Base-by-base conservation (phyloP, 208 protist genomes). In the Polymyxa betae region DNA sequence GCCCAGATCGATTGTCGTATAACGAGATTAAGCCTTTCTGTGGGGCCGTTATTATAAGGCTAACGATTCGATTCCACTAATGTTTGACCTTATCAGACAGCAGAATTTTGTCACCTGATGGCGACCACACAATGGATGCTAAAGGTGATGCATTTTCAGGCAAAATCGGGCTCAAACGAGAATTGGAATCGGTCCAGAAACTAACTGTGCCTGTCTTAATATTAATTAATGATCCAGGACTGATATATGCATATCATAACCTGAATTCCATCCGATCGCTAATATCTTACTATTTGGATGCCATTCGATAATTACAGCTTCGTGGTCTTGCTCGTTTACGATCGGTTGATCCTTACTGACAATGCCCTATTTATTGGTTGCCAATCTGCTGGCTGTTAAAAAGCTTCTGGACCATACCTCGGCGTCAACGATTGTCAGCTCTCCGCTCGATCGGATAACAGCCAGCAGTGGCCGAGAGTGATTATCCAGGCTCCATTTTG, bases 201-300 rank as follows among this genome's bases (percentile, higher is more conserved):
- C 35, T 82, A 5, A 82, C 72, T 20, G 5, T 82, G 5, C 72
- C 72, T 43, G 35, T 5, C 12, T 20, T 20, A 40, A 5, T 40
- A 43, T 5, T 35, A 35, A 43, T 12, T 82, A 5, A 35, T 38
- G 72, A 82, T 38, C 72, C 16, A 40, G 35, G 16, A 20, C 16
- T 43, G 16, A 5, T 43, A n/a, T 20, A n/a, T n/a, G 10, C 72
- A n/a, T 5, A 35, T 35, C 5, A 5, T 12, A 35, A 82, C 72
- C 72, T 5, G n/a, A 45, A n/a, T 82, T 82, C 72, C 72, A 82
- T 82, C 72, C 72, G 72, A 82, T 82, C 35, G 72, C 72, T 35
- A 82, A 43, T 5, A 35, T 43, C n/a, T 35, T 5, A 5, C 35
- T 5, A 20, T 35, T 43, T 35, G 72, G 72, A 43, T 82, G 72